These are phyloP conservation scores for Eragrostis tef DNA, from an alignment of 202 grass and related monocot species.

Conservation along the genomic window DNA sequence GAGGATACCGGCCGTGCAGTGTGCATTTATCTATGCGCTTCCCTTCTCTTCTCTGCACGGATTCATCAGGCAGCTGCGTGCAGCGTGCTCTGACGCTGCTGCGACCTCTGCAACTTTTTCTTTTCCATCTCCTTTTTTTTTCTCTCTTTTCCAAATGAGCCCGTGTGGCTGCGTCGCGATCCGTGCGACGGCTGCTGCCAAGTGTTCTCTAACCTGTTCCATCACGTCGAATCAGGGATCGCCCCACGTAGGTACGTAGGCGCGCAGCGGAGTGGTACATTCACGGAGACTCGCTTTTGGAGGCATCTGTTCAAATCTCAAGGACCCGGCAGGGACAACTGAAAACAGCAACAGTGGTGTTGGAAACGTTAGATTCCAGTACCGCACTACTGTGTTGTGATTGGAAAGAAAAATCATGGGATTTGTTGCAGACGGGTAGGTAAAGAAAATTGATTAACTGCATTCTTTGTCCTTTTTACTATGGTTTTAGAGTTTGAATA, in stretches of 20 bases:
- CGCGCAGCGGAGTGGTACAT: conserved; percentile 6
- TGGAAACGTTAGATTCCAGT: neutral
- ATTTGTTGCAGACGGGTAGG: neutral
- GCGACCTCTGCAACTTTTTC: neutral
- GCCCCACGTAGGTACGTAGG: neutral
- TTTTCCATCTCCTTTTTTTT: neutral
- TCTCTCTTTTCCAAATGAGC: neutral
- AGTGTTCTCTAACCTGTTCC: conserved; percentile 22
- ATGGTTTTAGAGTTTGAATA: neutral
- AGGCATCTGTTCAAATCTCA: conserved; percentile 42
- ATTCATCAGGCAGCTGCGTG: conserved; percentile 8
- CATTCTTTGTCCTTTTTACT: neutral
- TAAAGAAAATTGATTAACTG: neutral
- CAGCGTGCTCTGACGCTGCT: conserved; percentile 21
- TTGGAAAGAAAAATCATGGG: neutral
- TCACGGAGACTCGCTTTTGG: conserved; percentile 50
- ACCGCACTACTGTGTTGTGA: neutral
- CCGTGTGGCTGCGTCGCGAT: conserved; percentile 10
- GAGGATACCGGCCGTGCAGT: conserved; percentile 57
- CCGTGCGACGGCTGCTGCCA: neutral
- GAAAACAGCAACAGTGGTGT: conserved; percentile 4
- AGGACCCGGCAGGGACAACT: neutral
- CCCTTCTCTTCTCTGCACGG: conserved; percentile 34
- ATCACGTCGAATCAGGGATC: conserved; percentile 44
- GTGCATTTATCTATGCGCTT: conserved; percentile 31